Conservation (phyloP, 495 filamentous ascomycete species). For the Achaetomiella virescens region DNA sequence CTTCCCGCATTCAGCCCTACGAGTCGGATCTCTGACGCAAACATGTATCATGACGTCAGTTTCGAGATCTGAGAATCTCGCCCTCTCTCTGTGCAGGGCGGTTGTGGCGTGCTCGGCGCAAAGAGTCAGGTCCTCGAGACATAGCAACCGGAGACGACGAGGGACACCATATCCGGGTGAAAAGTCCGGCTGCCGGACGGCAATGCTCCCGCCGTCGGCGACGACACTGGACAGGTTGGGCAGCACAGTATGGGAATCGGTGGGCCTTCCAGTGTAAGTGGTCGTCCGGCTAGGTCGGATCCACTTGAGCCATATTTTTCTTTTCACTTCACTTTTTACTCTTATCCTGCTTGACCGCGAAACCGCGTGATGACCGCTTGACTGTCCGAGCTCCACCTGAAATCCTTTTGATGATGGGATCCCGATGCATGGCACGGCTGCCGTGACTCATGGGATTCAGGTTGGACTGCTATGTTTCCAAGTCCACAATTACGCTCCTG, state of each 20-base stretch:
- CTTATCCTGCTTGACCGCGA: neutral
- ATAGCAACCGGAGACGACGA: neutral
- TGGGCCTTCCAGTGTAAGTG: neutral
- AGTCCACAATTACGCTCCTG: too few species aligned
- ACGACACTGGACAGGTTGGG: neutral
- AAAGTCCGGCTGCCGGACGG: too few species aligned
- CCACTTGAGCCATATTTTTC: neutral
- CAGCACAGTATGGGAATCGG: slow-evolving; percentile 1
- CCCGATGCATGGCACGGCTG: neutral
- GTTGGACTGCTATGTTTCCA: too few species aligned
- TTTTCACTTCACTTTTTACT: neutral
- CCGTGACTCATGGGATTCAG: too few species aligned
- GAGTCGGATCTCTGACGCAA: neutral
- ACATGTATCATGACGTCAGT: slow-evolving; percentile 8
- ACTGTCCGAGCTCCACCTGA: neutral
- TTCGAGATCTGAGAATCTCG: neutral
- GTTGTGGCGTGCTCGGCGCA: neutral
- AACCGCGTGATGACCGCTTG: neutral
- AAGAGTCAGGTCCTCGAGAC: neutral
- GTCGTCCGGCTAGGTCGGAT: neutral
- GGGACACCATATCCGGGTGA: neutral
- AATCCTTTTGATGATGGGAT: neutral
- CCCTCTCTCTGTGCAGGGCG: neutral
- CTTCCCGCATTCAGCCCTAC: slow-evolving; percentile 8
- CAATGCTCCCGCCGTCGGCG: neutral